These are phyloP conservation scores for Puccinia hordei DNA, from an alignment of 1,284 basidiomycete species.

Conservation along the genomic window DNA sequence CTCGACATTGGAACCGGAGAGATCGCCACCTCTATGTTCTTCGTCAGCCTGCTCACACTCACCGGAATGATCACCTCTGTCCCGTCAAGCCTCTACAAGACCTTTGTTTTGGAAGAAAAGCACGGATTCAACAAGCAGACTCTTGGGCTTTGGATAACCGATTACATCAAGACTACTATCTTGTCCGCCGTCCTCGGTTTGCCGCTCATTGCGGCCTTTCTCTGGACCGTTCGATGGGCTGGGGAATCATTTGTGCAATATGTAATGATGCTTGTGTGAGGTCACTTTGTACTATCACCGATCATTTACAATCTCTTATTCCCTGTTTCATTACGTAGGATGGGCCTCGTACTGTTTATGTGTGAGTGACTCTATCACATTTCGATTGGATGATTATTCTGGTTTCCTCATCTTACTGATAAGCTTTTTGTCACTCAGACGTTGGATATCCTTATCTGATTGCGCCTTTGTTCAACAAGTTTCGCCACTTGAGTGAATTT, in stretches of 20 bases:
- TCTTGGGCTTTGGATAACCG: slow-evolving; percentile 70
- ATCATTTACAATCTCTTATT: background rate
- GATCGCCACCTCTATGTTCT: slow-evolving; percentile 82
- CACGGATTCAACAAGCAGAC: slow-evolving; percentile 98
- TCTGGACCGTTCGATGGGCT: slow-evolving; percentile 88
- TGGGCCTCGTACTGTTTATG: slow-evolving; percentile 45
- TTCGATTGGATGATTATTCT: slow-evolving; percentile 53
- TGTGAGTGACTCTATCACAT: slow-evolving; percentile 25
- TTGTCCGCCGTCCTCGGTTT: slow-evolving; percentile 76
- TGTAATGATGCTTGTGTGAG: slow-evolving; percentile 79
- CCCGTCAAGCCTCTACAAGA: slow-evolving; percentile 78
- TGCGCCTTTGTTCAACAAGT: slow-evolving; percentile 50
- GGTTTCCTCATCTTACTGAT: slow-evolving; percentile 52
- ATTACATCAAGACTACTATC: slow-evolving; percentile 77
- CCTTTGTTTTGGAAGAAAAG: slow-evolving; percentile 90
- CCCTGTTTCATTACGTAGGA: background rate
- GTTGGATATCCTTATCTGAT: slow-evolving; percentile 21
- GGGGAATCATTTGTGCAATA: slow-evolving; percentile 84
- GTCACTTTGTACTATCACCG: background rate
- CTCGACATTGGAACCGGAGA: slow-evolving; percentile 57
- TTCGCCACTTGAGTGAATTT: slow-evolving; percentile 44
- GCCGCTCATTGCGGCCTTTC: slow-evolving; percentile 82
- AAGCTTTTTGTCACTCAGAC: slow-evolving; percentile 10
- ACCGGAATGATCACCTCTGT: slow-evolving; percentile 66
- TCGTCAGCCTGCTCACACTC: slow-evolving; percentile 70